Evolutionary conservation across 2,329 filamentous ascomycete genomes (phyloP).

Genomic region (Zymoseptoria crescenta): DNA sequence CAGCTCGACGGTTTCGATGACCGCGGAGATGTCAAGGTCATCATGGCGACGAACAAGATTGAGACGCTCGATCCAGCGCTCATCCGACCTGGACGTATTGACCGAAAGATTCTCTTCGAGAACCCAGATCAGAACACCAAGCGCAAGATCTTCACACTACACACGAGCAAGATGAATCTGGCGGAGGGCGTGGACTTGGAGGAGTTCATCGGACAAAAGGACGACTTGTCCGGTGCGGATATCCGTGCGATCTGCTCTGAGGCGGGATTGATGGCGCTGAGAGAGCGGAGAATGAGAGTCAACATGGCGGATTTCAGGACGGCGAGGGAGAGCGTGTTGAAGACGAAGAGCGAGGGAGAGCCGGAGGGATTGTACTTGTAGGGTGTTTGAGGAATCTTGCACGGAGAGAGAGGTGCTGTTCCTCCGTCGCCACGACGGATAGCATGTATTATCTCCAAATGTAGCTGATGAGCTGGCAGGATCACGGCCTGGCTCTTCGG

Average conservation of each 20-base stretch:
- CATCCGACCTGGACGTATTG: conserved; percentile 94
- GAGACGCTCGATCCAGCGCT: conserved; percentile 92
- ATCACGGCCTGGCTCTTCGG: background rate
- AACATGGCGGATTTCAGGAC: conserved; percentile 97
- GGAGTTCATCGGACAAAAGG: conserved; percentile 97
- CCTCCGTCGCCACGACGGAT: background rate
- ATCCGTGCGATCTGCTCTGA: conserved; percentile 99
- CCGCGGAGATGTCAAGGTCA: conserved; percentile 96
- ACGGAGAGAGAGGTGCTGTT: background rate
- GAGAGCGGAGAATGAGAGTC: conserved; percentile 93
- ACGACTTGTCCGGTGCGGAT: conserved; percentile 92
- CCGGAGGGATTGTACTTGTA: conserved; percentile 99
- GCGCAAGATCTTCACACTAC: conserved; percentile 96
- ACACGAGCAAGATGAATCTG: conserved; percentile 97
- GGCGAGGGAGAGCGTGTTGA: conserved; percentile 86
- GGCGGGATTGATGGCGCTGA: conserved; percentile 84
- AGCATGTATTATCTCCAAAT: background rate
- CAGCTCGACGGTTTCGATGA: conserved; percentile 98
- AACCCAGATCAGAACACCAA: conserved; percentile 79
- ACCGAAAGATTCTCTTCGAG: conserved; percentile 86
- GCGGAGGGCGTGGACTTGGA: conserved; percentile 96
- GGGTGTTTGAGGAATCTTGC: background rate
- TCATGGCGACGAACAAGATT: conserved; percentile 99
- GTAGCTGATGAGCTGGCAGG: background rate
- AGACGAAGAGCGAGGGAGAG: conserved; percentile 98